phyloP scores from a whole-genome alignment of 345 rosid species.

The Brassica carinata region DNA sequence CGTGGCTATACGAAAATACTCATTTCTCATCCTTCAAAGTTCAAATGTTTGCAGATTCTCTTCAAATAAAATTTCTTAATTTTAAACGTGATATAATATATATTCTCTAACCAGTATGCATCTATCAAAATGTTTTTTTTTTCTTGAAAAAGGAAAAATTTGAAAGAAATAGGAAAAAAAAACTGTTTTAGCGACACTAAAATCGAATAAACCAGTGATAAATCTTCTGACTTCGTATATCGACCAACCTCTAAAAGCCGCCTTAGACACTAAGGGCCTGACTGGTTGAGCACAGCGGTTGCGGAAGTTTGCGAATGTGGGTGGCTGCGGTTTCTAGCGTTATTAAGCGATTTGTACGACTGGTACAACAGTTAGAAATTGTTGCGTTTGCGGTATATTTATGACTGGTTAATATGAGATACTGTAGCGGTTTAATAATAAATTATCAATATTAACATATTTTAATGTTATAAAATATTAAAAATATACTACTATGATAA shows the following conservation, averaged over 20 bases:
- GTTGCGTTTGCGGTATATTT: too few species aligned
- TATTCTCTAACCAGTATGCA: slow-evolving; percentile 1
- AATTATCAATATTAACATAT: too few species aligned
- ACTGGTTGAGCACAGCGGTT: too few species aligned
- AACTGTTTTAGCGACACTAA: background rate
- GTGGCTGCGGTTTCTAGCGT: too few species aligned
- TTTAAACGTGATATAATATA: slow-evolving; percentile 4
- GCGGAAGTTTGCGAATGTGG: too few species aligned
- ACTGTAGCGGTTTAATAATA: too few species aligned
- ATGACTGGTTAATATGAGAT: too few species aligned
- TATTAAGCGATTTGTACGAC: too few species aligned
- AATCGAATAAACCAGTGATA: background rate
- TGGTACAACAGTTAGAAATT: too few species aligned
- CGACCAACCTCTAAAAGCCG: background rate
- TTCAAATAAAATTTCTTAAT: background rate
- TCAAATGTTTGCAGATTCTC: background rate
- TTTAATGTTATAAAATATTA: too few species aligned
- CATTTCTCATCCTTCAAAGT: background rate
- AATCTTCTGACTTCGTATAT: background rate
- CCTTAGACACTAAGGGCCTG: background rate
- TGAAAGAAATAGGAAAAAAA: background rate
- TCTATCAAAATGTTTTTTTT: background rate
- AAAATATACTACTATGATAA: too few species aligned
- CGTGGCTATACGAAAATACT: background rate
- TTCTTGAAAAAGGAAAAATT: too few species aligned